Evolutionary conservation across 73 alveolate genomes (phyloP), one percentile per base, ranked within the genome.

Genomic region (Paraurostyla sp.): DNA sequence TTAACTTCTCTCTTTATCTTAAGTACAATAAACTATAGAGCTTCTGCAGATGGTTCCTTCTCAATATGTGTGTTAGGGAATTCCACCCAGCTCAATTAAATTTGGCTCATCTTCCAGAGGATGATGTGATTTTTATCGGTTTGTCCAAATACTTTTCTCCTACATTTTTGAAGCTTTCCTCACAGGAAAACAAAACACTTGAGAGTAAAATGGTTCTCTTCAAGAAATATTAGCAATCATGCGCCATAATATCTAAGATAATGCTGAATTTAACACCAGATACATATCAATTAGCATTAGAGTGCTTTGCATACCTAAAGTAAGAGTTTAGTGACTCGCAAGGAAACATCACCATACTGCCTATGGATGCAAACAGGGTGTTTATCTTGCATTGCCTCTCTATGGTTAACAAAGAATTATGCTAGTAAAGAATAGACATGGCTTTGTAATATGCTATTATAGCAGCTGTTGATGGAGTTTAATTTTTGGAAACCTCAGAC

Each of bases 81-180:
- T 4, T 51, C 15, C 89, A 78, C 33, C 89, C 89, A 51, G 89
- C 89, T n/a, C 46, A 78, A 51, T 35, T 78, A 32, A 23, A 20
- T 54, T 51, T 51, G 60, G 0, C 1, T 4, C 23, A 78, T 27
- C 32, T 51, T 0, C 50, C 89, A 20, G 65, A 51, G 1, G 78
- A 78, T 52, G 76, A 78, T 51, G 33, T 51, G 4, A 36, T 51
- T 7, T 51, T 16, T 18, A 0, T 16, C 9, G 78, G 75, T 1
- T 38, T 78, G 56, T 16, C 45, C 1, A 36, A 32, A 51, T 6
- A 33, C 9, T 78, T 32, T 36, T 50, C 69, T 42, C 49, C 32
- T 3, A 78, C 62, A 1, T 51, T 52, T n/a, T 45, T 51, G 4
- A 25, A 13, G 32, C 33, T 78, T 1, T 43, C 78, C 33, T 29